Evolutionary conservation across 371 early-diverging fungal genomes (phyloP), one percentile per base, ranked within the genome.

Genomic region (Apophysomyces ossiformis): DNA sequence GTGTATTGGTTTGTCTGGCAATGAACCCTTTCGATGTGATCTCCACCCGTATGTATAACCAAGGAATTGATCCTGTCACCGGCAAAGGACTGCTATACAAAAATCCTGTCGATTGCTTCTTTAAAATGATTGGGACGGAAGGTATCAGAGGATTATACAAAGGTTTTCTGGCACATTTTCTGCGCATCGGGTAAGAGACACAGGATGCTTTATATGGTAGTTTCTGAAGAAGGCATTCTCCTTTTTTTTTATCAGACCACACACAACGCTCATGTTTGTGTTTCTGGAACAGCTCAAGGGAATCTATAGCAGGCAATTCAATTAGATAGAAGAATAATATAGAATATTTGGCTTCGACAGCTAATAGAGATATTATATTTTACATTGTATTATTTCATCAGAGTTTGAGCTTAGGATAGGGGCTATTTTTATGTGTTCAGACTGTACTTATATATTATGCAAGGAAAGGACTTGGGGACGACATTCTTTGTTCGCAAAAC

Each of bases 21-120:
- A 98, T 98, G 98, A 98, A 98, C 68, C 97, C 98, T 16, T 97
- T 97, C 69, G 98, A 98, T 76, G 96, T 97, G 5, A 90, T 96
- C 63, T 92, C 89, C 39, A 97, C 97, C 15, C 86, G 98, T 60
- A 93, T 97, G 92, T 97, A 96, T 78, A 96, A 96, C 70, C 97
- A 97, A 68, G 87, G 90, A 60, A 83, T 85, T 0, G 92, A 93
- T 63, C 81, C 84, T 4, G 70, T 72, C 11, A 85, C 87, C 4
- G 89, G 87, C 13, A 72, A 79, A 35, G 92, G 92, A 35, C 65
- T 87, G 7, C 65, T 95, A 61, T 98, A 98, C 82, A 88, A 82
- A 70, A 87, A 81, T 43, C 92, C 93, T 4, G 46, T 88, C 11
- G 94, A 96, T 73, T 97, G 97, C 69, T 82, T 94, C 57, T 82